A percentile compares a stretch with the other conserved stretches of the same genome.
phyloP scores from a whole-genome alignment of 2,329 filamentous ascomycete species.

The Fusarium papillatum region DNA sequence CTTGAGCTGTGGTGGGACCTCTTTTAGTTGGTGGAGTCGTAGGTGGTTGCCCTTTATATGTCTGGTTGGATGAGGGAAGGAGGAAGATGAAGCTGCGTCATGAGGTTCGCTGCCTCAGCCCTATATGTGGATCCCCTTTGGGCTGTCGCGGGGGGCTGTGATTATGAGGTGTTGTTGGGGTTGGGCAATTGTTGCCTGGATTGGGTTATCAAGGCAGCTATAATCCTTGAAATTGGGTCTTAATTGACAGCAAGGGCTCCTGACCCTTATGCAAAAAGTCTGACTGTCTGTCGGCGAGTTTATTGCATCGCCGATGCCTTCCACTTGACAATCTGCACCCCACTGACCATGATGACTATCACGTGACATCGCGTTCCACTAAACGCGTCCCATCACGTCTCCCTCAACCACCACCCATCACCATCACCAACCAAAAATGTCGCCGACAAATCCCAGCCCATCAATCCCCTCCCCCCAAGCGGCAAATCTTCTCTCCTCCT shows the following conservation, averaged over 20 bases:
- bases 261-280: background rate
- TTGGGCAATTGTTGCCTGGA: background rate
- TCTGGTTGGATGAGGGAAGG: constrained; percentile 1
- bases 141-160: constrained; percentile 33
- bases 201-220: background rate
- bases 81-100: constrained; percentile 35
- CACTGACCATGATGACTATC: constrained; percentile 2
- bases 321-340: background rate
- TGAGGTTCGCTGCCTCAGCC: constrained; percentile 45
- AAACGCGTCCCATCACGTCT: constrained; percentile 36
- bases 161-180: background rate
- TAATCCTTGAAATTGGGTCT: background rate
- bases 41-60: background rate
- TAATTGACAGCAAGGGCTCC: background rate
- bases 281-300: background rate
- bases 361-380: constrained; percentile 45
- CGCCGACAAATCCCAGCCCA: constrained; percentile 5
- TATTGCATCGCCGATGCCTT: background rate
- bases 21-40: background rate
- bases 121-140: constrained; percentile 42
- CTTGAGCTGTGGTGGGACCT: constrained; percentile 3
- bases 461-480: constrained; percentile 53
- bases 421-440: constrained; percentile 13
- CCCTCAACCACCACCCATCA: constrained; percentile 9
- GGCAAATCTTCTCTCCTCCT: constrained; percentile 71